phyloP scores from a whole-genome alignment of 768 basidiomycete species.

The Tephrocybe rancida region DNA sequence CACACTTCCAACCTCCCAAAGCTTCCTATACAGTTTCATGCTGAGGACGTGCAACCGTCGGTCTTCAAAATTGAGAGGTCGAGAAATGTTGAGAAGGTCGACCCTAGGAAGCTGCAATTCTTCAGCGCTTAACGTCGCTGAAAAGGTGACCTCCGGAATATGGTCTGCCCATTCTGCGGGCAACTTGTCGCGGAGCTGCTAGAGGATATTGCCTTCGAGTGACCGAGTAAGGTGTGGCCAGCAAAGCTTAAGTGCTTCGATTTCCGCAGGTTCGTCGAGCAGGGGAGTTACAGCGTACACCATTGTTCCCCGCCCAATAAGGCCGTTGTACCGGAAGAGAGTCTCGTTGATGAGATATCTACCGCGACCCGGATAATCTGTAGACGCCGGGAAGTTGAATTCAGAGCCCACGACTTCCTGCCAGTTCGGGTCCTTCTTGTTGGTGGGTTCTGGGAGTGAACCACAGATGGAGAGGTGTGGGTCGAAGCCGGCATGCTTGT shows the following conservation, averaged over 20 bases:
- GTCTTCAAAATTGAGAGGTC: background rate
- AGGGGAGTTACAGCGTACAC: constrained; percentile 13
- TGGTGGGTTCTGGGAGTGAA: background rate
- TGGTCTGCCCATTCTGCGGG: constrained; percentile 15
- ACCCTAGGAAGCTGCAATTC: constrained; percentile 5
- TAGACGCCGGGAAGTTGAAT: background rate
- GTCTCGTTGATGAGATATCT: constrained; percentile 1
- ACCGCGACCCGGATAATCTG: background rate
- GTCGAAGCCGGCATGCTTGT: constrained; percentile 17
- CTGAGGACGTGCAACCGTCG: constrained; percentile 7
- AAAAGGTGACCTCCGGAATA: constrained; percentile 15
- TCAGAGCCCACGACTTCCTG: background rate
- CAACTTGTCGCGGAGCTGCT: constrained; percentile 6
- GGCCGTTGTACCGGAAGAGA: constrained; percentile 15
- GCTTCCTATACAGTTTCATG: constrained; percentile 18
- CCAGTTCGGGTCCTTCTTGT: background rate
- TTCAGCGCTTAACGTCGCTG: constrained; percentile 3
- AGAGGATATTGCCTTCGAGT: constrained; percentile 12
- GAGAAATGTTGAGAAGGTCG: constrained; percentile 1
- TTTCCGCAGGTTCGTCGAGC: background rate
- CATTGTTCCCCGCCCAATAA: constrained; percentile 22
- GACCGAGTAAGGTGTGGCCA: constrained; percentile 15
- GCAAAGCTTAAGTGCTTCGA: constrained; percentile 16
- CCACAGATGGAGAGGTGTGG: background rate
- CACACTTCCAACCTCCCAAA: constrained; percentile 21